A percentile compares a stretch with the other conserved stretches of the same genome.
Evolutionary conservation across 2,329 filamentous ascomycete genomes (phyloP).

Genomic region (Xylariaceae sp.): DNA sequence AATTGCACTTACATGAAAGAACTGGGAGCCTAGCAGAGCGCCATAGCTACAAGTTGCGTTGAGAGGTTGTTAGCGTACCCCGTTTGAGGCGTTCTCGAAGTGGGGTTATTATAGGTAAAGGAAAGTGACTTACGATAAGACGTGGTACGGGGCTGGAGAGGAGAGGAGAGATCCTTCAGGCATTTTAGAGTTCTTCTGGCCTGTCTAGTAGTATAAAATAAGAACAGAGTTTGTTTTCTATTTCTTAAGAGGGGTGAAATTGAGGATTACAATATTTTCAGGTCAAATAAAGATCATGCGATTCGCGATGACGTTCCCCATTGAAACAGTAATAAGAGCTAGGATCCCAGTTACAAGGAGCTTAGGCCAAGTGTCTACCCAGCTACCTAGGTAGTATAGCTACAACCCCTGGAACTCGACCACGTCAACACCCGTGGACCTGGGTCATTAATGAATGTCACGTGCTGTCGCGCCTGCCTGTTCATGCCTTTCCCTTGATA

Average conservation of each 20-base stretch:
- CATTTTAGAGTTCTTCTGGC: conserved; percentile 50
- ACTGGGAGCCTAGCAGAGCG: conserved; percentile 81
- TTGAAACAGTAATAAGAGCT: neutral
- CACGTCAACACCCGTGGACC: too few relatives aligned
- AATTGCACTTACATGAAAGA: conserved; percentile 73
- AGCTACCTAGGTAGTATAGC: too few relatives aligned
- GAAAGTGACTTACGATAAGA: conserved; percentile 65
- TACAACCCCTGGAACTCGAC: too few relatives aligned
- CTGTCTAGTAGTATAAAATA: too few relatives aligned
- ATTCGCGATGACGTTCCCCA: conserved; percentile 6
- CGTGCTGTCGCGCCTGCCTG: conserved; percentile 39
- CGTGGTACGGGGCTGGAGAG: conserved; percentile 75
- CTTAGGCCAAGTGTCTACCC: too few relatives aligned
- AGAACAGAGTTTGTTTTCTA: too few relatives aligned
- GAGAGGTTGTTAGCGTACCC: conserved; percentile 13
- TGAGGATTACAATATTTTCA: conserved; percentile 5
- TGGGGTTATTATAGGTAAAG: conserved; percentile 18
- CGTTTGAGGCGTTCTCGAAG: conserved; percentile 31
- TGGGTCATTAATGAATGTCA: conserved; percentile 26
- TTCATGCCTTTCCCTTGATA: conserved; percentile 13
- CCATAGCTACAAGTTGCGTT: conserved; percentile 75
- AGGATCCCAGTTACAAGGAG: conserved; percentile 20
- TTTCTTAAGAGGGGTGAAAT: conserved; percentile 27
- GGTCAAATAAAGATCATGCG: too few relatives aligned
- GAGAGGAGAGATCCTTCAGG: conserved; percentile 58